phyloP scores from a whole-genome alignment of 805 yeast species.

The Hanseniaspora vineae region DNA sequence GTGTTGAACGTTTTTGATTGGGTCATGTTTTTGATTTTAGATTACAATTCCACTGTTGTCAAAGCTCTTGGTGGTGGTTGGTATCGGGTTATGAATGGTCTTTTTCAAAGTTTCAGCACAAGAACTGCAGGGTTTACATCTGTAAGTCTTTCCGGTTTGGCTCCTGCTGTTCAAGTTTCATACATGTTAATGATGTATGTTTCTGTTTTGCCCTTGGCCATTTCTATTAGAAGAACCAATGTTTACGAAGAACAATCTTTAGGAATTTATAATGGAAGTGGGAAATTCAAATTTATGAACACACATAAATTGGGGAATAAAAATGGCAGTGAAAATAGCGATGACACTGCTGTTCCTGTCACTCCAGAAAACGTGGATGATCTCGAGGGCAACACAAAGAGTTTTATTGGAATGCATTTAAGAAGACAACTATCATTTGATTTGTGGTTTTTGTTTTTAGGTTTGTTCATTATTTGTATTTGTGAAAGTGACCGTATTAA shows the following conservation, averaged over 20 bases:
- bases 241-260: conserved; percentile 95
- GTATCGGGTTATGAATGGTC: conserved; percentile 63
- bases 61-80: conserved; percentile 2
- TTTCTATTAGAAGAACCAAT: conserved; percentile 90
- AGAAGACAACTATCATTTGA: conserved; percentile 88
- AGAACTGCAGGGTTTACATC: conserved; percentile 89
- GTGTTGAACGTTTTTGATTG: conserved; percentile 66
- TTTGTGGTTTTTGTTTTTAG: conserved; percentile 84
- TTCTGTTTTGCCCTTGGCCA: conserved; percentile 91
- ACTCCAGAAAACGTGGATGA: conserved; percentile 7
- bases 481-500: conserved; percentile 60
- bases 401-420: conserved; percentile 77
- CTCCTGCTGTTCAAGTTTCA: conserved; percentile 87
- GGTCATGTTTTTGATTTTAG: conserved; percentile 67
- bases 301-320: too few relatives aligned
- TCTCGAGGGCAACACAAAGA: conserved; percentile 27
- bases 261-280: conserved; percentile 38
- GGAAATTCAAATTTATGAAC: conserved; percentile 3
- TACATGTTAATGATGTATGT: conserved; percentile 97
- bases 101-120: conserved; percentile 83
- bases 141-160: conserved; percentile 53
- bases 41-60: conserved; percentile 48
- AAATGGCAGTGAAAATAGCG: not conserved
- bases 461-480: conserved; percentile 73
- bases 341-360: not conserved